Percentiles rank a stretch among this genome's conserved stretches.
Evolutionary conservation across 2,329 filamentous ascomycete species (phyloP).

Genomic region (Pezicula neosporulosa): DNA sequence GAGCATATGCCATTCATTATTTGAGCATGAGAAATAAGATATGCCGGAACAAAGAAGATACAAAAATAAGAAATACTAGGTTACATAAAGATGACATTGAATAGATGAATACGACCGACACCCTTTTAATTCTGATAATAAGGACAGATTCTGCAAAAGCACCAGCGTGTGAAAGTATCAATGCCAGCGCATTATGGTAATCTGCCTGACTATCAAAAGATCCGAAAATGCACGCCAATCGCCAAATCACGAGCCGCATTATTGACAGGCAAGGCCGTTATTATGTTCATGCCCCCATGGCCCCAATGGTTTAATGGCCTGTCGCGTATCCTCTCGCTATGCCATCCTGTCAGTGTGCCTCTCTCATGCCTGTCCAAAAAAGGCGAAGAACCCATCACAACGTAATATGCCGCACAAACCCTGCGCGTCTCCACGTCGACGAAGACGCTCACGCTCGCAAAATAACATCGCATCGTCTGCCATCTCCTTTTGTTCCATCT

Average conservation of each 20-base stretch:
- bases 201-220: background rate
- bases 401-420: constrained; percentile 15
- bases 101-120: no score
- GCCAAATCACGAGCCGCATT: background rate
- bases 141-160: no score
- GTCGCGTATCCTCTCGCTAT: no score
- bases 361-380: constrained; percentile 16
- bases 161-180: no score
- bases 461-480: constrained; percentile 6
- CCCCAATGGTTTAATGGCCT: no score
- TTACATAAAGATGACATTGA: no score
- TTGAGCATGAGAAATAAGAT: no score
- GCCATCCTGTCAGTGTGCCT: no score
- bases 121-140: no score
- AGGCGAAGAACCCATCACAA: constrained; percentile 16
- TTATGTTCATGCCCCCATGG: background rate
- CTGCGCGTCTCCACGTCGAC: constrained; percentile 21
- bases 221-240: constrained; percentile 1
- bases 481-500: background rate
- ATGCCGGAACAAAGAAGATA: no score
- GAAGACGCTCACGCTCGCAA: constrained; percentile 6
- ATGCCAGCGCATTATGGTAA: background rate
- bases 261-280: background rate
- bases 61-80: no score
- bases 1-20: no score